Evolutionary conservation across 2,329 filamentous ascomycete species (phyloP).

Genomic region (Penicillium italicum): DNA sequence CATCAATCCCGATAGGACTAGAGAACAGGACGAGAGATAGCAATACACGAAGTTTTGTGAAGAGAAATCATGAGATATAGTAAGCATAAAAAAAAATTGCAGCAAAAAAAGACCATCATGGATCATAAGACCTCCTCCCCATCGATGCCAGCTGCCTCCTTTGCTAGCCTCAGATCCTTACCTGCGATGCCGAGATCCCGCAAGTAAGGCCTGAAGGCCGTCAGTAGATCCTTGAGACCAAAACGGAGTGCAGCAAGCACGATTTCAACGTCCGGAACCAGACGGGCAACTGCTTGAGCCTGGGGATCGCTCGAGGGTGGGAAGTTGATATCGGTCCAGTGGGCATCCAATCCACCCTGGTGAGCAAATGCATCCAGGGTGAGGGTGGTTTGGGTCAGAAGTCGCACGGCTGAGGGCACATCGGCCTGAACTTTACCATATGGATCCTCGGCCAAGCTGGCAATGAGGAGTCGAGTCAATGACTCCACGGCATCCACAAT

Average conservation of each 20-base stretch:
- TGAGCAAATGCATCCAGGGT: slow-evolving; percentile 66
- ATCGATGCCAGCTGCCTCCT: slow-evolving; percentile 52
- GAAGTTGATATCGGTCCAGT: slow-evolving; percentile 75
- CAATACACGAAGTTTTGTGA: slow-evolving; percentile 15
- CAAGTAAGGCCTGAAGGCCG: slow-evolving; percentile 71
- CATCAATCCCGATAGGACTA: slow-evolving; percentile 14
- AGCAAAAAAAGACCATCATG: slow-evolving; percentile 6
- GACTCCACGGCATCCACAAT: slow-evolving; percentile 70
- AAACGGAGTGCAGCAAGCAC: slow-evolving; percentile 63
- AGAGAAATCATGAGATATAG: slow-evolving; percentile 12
- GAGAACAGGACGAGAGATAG: slow-evolving; percentile 13
- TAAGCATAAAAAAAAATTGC: slow-evolving; percentile 2
- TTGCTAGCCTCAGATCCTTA: slow-evolving; percentile 70
- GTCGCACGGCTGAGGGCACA: slow-evolving; percentile 69
- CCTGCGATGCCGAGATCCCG: slow-evolving; percentile 65
- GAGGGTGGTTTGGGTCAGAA: slow-evolving; percentile 65
- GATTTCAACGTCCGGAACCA: slow-evolving; percentile 64
- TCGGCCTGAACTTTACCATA: slow-evolving; percentile 84
- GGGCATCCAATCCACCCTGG: slow-evolving; percentile 48
- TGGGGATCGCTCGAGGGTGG: slow-evolving; percentile 35
- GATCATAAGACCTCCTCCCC: slow-evolving; percentile 23
- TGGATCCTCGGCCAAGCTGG: slow-evolving; percentile 73
- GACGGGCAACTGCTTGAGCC: slow-evolving; percentile 36
- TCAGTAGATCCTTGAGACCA: slow-evolving; percentile 63
- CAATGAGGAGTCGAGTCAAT: slow-evolving; percentile 65